Evolutionary conservation across 352 stramenopile genomes (phyloP).

Genomic region (Phytophthora sansomeana): DNA sequence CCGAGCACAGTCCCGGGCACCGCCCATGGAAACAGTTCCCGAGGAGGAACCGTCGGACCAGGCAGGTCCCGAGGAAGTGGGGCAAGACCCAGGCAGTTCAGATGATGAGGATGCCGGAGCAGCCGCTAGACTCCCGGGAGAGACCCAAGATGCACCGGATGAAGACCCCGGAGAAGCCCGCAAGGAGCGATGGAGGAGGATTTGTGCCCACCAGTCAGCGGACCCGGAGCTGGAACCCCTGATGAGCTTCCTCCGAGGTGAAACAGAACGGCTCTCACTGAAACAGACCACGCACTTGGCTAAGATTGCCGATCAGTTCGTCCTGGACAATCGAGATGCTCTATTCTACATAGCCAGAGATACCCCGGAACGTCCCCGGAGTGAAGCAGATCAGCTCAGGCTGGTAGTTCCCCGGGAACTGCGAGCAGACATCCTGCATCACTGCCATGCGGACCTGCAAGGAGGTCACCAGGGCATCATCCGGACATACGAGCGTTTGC

Average conservation of each 20-base stretch:
- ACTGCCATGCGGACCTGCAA: no score
- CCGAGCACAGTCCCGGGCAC: not conserved
- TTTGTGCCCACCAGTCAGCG: not conserved
- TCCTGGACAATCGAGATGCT: conserved; percentile 1
- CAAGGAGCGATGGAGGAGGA: not conserved
- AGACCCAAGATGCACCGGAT: not conserved
- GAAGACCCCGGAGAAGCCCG: not conserved
- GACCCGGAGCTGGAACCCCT: conserved; percentile 3
- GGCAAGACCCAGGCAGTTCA: no score
- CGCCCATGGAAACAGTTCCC: not conserved
- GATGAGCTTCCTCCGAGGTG: no score
- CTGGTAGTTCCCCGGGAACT: conserved; percentile 9
- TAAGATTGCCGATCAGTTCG: conserved; percentile 5
- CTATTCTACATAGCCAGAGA: conserved; percentile 6
- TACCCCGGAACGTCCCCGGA: no score
- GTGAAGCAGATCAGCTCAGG: conserved; percentile 1
- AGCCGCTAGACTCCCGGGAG: no score
- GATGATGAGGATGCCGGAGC: no score
- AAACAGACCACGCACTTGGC: conserved; percentile 3
- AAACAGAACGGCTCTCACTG: no score
- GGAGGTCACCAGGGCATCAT: no score
- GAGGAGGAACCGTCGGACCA: not conserved
- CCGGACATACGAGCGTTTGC: no score
- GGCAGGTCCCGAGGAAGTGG: not conserved
- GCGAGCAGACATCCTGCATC: conserved; percentile 3